Percentiles rank a stretch among this genome's conserved stretches.
Evolutionary conservation across 139 green algal species (phyloP).

Genomic region (Coccomyxa sp.): DNA sequence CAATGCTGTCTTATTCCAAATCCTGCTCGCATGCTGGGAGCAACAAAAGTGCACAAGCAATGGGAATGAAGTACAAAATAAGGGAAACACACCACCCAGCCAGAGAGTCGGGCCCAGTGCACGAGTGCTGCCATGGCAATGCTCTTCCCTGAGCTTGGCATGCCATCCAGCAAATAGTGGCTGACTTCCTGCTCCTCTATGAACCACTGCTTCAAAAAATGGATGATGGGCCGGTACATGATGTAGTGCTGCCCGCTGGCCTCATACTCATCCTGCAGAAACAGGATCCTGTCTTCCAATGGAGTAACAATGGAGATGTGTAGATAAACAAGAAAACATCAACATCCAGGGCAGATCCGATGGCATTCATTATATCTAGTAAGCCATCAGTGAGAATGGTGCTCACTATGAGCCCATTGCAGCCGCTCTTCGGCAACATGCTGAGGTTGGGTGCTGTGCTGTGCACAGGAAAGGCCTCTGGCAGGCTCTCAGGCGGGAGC

Average conservation of each 20-base stretch:
- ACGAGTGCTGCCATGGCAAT: conserved; percentile 51
- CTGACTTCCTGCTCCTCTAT: neutral
- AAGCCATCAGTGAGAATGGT: neutral
- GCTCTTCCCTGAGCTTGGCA: conserved; percentile 51
- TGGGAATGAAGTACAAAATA: no score
- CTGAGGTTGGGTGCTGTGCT: neutral
- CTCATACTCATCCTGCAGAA: conserved; percentile 18
- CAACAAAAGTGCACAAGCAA: neutral
- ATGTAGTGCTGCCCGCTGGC: conserved; percentile 10
- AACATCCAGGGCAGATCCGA: neutral
- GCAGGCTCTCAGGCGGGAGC: neutral
- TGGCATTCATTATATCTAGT: no score
- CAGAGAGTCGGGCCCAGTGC: conserved; percentile 39
- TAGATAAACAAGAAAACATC: neutral
- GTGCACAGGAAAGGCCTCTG: conserved; percentile 1
- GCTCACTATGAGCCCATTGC: conserved; percentile 25
- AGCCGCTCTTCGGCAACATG: conserved; percentile 31
- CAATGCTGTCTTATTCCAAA: neutral
- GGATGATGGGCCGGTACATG: conserved; percentile 19
- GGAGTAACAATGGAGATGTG: neutral
- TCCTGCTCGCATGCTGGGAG: neutral
- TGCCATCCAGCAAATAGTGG: conserved; percentile 14
- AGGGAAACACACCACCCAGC: conserved; percentile 33
- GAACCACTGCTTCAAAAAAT: conserved; percentile 2
- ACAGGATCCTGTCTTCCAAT: neutral